Conservation (phyloP, 768 basidiomycete genomes). For the Phanerodontia chrysosporium region DNA sequence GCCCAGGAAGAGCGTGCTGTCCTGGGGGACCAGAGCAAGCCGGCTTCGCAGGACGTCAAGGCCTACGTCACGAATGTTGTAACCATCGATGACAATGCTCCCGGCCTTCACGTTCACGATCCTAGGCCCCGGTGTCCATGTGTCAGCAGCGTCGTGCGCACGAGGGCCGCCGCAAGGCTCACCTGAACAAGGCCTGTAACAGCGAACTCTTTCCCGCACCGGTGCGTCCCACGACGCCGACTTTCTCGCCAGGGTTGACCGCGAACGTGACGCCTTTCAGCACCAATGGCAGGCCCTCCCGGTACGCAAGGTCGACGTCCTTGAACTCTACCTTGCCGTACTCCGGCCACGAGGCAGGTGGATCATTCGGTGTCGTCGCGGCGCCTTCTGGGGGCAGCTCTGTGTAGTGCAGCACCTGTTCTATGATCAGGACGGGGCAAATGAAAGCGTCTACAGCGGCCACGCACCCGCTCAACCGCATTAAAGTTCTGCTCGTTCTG, state of each 20-base stretch:
- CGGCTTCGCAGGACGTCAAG: slow-evolving; percentile 48
- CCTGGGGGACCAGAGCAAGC: slow-evolving; percentile 67
- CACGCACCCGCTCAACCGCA: slow-evolving; percentile 51
- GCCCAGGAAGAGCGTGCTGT: slow-evolving; percentile 75
- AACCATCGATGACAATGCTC: slow-evolving; percentile 52
- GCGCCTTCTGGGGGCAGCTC: slow-evolving; percentile 55
- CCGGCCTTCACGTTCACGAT: slow-evolving; percentile 60
- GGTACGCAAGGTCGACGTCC: slow-evolving; percentile 74
- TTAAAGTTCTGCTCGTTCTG: slow-evolving; percentile 71
- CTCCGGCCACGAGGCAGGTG: slow-evolving; percentile 68
- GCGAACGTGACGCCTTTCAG: slow-evolving; percentile 74
- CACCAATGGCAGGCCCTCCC: slow-evolving; percentile 84
- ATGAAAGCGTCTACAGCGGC: neutral
- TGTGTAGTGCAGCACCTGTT: slow-evolving; percentile 52
- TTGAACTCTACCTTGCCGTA: slow-evolving; percentile 70
- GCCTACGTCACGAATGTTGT: slow-evolving; percentile 49
- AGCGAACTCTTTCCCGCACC: slow-evolving; percentile 53
- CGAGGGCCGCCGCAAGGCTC: slow-evolving; percentile 1
- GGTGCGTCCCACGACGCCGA: slow-evolving; percentile 47
- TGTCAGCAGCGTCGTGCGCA: neutral
- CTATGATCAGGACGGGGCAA: neutral
- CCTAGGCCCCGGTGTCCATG: slow-evolving; percentile 25
- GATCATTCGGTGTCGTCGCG: slow-evolving; percentile 39
- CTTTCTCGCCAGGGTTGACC: slow-evolving; percentile 75
- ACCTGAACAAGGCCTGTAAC: slow-evolving; percentile 55